Evolutionary conservation across 139 green algal genomes (phyloP).

Genomic region (Coelastrella sp.): DNA sequence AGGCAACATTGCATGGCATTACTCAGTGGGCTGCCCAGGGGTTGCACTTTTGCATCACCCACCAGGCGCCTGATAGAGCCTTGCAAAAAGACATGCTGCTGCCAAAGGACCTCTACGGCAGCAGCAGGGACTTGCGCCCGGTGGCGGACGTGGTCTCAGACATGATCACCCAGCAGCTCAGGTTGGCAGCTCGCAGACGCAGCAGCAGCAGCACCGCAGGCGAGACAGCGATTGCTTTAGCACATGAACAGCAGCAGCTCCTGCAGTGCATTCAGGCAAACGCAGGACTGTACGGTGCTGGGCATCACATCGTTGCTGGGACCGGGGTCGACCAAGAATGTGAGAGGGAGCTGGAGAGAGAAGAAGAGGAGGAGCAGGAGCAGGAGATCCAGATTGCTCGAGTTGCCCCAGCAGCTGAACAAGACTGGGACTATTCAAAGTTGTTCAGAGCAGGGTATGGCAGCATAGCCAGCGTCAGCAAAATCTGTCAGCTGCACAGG

Average conservation of each 20-base stretch:
- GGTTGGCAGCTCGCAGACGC: neutral
- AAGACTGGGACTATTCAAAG: slow-evolving; percentile 48
- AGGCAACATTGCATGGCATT: slow-evolving; percentile 39
- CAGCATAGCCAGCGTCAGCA: neutral
- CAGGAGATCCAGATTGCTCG: slow-evolving; percentile 50
- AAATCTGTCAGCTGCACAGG: slow-evolving; percentile 12
- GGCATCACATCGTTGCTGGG: neutral
- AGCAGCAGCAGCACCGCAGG: neutral
- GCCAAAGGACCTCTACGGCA: slow-evolving; percentile 34
- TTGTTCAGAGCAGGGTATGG: neutral
- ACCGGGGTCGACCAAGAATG: neutral
- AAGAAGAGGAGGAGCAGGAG: slow-evolving; percentile 71
- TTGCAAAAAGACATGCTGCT: slow-evolving; percentile 60
- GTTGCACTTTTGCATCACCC: neutral
- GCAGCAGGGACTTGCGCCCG: neutral
- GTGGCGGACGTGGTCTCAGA: slow-evolving; percentile 13
- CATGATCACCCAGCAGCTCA: neutral
- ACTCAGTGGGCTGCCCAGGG: slow-evolving; percentile 45
- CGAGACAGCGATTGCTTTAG: neutral
- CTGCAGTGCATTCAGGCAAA: slow-evolving; percentile 15
- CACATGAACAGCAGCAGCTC: neutral
- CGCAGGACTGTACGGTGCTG: neutral
- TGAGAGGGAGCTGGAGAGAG: slow-evolving; percentile 59
- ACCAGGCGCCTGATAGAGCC: neutral
- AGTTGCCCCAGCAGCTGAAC: slow-evolving; percentile 24